Percentiles rank a stretch among this genome's conserved stretches.
Conservation (phyloP, 1,284 basidiomycete species). For the Trichosporon coremiiforme region DNA sequence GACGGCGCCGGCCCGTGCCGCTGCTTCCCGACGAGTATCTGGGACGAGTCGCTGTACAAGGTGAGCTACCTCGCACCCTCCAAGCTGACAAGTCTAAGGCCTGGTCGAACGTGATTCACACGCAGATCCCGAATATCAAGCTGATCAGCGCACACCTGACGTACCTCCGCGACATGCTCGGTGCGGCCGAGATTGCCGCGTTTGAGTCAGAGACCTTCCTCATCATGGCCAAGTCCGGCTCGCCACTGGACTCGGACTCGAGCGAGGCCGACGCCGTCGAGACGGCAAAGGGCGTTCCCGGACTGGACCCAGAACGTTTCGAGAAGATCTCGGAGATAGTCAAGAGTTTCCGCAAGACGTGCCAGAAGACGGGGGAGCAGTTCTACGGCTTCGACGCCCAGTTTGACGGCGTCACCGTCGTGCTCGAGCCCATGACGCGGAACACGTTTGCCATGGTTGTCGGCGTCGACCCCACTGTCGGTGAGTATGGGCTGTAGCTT, state of each 20-base stretch:
- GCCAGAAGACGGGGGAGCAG: constrained; percentile 69
- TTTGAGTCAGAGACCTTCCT: constrained; percentile 98
- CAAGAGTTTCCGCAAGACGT: constrained; percentile 91
- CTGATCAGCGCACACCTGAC: constrained; percentile 82
- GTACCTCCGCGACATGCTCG: constrained; percentile 79
- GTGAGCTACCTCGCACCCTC: constrained; percentile 58
- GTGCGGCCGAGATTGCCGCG: constrained; percentile 88
- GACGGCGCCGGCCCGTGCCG: constrained; percentile 39
- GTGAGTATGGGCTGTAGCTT: constrained; percentile 58
- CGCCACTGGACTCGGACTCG: constrained; percentile 50
- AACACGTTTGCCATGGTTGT: constrained; percentile 89
- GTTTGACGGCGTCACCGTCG: constrained; percentile 73
- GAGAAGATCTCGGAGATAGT: constrained; percentile 94
- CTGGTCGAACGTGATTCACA: constrained; percentile 97
- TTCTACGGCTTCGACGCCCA: constrained; percentile 78
- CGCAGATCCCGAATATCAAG: constrained; percentile 90
- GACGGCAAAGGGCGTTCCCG: constrained; percentile 56
- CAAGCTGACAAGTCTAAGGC: constrained; percentile 62
- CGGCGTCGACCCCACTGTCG: constrained; percentile 80
- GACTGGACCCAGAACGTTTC: constrained; percentile 78
- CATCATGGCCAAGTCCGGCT: constrained; percentile 71
- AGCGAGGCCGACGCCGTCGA: constrained; percentile 47
- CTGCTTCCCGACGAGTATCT: constrained; percentile 90
- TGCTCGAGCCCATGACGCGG: constrained; percentile 89
- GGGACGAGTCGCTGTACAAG: constrained; percentile 96